phyloP scores from a whole-genome alignment of 352 stramenopile genomes.

The Phytophthora melonis region DNA sequence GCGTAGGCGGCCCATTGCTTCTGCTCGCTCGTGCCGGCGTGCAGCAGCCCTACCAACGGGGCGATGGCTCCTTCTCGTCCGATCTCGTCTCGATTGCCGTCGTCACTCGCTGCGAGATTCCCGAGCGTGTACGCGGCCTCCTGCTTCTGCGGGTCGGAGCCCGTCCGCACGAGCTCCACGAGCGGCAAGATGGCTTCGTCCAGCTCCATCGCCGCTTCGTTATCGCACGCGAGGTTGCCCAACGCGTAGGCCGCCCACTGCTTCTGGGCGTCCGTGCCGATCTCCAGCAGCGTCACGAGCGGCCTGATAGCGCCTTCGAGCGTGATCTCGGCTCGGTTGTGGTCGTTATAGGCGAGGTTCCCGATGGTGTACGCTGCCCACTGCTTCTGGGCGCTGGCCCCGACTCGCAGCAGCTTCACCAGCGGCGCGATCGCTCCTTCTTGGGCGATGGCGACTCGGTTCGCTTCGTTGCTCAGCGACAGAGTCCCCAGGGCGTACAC shows the following conservation, averaged over 20 bases:
- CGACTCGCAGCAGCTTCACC: constrained; percentile 9
- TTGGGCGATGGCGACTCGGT: constrained; percentile 5
- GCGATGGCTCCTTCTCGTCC: constrained; percentile 25
- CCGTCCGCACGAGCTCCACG: constrained; percentile 23
- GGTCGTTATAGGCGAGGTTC: constrained; percentile 32
- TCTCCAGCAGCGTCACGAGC: constrained; percentile 13
- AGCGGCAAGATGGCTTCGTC: constrained; percentile 29
- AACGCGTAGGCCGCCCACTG: constrained; percentile 26
- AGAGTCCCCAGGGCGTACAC: constrained; percentile 10
- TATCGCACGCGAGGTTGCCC: constrained; percentile 30
- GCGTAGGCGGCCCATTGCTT: constrained; percentile 18
- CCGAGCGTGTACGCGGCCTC: constrained; percentile 28
- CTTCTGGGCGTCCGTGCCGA: constrained; percentile 28
- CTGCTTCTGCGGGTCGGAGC: constrained; percentile 28
- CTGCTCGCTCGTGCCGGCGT: constrained; percentile 5
- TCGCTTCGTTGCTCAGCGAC: constrained; percentile 12
- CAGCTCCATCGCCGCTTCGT: constrained; percentile 16
- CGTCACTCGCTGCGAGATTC: constrained; percentile 17
- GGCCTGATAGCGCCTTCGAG: constrained; percentile 19
- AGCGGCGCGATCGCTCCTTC: constrained; percentile 4
- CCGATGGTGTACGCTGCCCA: constrained; percentile 30
- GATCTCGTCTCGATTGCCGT: constrained; percentile 22
- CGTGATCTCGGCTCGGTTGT: constrained; percentile 23
- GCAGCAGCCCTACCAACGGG: constrained; percentile 20
- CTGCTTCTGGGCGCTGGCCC: constrained; percentile 24